Evolutionary conservation across 2,329 filamentous ascomycete species (phyloP).

Genomic region (Pseudogymnoascus sp.): DNA sequence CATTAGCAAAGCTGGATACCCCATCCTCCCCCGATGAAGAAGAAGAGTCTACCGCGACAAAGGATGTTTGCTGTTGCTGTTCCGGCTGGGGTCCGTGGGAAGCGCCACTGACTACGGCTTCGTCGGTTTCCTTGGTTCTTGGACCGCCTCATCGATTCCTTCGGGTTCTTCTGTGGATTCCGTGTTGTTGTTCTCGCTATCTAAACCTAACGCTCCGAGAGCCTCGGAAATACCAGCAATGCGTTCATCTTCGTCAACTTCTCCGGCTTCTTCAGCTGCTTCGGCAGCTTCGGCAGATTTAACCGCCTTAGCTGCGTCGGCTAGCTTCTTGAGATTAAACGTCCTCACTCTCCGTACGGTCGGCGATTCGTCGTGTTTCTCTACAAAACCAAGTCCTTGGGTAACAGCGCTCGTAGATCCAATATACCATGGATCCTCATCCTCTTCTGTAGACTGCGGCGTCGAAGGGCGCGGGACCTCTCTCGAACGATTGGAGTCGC

Average conservation of each 20-base stretch:
- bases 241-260: neutral
- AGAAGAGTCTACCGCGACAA: neutral
- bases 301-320: neutral
- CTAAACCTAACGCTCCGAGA: neutral
- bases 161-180: neutral
- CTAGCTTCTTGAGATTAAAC: neutral
- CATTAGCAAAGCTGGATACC: neutral
- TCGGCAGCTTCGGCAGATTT: neutral
- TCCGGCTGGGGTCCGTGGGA: neutral
- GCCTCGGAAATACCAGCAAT: neutral
- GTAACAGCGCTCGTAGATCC: neutral
- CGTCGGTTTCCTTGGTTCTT: neutral
- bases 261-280: neutral
- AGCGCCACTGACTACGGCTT: neutral
- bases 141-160: neutral
- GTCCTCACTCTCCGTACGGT: neutral
- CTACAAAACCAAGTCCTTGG: neutral
- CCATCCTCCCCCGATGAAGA: neutral
- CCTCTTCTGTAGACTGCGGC: neutral
- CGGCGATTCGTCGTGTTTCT: neutral
- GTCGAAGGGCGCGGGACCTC: neutral
- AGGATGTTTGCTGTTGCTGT: neutral
- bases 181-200: neutral
- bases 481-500: neutral
- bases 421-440: neutral